Evolutionary conservation across 306 rosid species (phyloP), one percentile per base, ranked within the genome.

Genomic region (Neltuma alba): DNA sequence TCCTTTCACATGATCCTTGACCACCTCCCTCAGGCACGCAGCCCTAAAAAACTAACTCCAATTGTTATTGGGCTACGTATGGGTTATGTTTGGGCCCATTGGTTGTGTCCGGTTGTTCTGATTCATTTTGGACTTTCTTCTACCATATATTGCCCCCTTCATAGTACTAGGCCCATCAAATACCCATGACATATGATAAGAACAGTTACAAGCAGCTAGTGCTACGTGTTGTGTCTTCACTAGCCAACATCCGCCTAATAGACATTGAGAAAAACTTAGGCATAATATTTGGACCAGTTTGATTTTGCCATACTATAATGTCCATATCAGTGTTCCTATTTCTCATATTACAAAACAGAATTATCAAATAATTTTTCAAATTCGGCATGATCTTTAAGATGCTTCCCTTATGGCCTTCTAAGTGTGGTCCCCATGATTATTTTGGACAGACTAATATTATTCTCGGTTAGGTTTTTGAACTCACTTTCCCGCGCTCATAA

Each of bases 401-500:
- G 71, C 16, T 18, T 36, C n/a, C 45, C 45, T 18, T 65, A 16
- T 65, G 40, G 30, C 58, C 9, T 50, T n/a, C n/a, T 50, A 65
- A 31, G n/a, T 36, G 8, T 11, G 10, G 27, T 37, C 21, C 4
- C 31, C 48, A 9, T 9, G 10, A 38, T 66, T 21, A 7, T n/a
- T 36, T 66, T 66, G 31, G 18, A 37, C 72, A n/a, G 50, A 66
- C n/a, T 66, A 66, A 37, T 7, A 66, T 66, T 31, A 37, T 66
- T 20, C 57, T 13, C 31, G 13, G 28, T 27, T 13, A 9, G 20
- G 13, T 38, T 83, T 63, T 37, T 6, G 28, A 66, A 66, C 62
- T n/a, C 57, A 78, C 55, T 78, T 71, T 63, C 70, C 52, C 52
- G 58, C 14, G 42, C 37, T 60, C 74, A 11, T 15, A 74, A 73